phyloP scores from a whole-genome alignment of 2,329 filamentous ascomycete species.

The Ceratocystis smalleyi region DNA sequence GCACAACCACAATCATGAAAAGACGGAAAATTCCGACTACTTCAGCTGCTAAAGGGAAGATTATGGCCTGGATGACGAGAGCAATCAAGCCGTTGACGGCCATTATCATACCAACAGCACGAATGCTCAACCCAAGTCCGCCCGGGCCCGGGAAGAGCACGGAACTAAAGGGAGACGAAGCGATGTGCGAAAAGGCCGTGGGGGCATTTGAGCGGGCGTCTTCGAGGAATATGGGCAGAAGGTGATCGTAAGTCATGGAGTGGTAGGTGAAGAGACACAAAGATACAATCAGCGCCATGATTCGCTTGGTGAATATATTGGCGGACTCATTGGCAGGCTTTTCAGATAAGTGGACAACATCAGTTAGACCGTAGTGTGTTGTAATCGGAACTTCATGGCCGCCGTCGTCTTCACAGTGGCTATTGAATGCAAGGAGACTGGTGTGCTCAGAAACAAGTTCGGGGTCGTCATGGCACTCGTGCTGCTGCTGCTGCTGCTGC shows the following conservation, averaged over 20 bases:
- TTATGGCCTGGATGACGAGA: slow-evolving; percentile 41
- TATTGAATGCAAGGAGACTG: slow-evolving; percentile 49
- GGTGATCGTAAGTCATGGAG: slow-evolving; percentile 85
- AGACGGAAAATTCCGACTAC: slow-evolving; percentile 43
- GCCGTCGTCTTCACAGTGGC: slow-evolving; percentile 31
- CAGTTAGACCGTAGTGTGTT: neutral
- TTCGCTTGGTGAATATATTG: slow-evolving; percentile 17
- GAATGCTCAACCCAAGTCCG: slow-evolving; percentile 46
- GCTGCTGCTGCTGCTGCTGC: slow-evolving; percentile 19
- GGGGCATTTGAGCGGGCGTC: slow-evolving; percentile 43
- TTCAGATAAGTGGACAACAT: slow-evolving; percentile 16
- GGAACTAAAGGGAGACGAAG: slow-evolving; percentile 18
- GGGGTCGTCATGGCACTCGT: slow-evolving; percentile 27
- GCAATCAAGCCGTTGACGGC: slow-evolving; percentile 44
- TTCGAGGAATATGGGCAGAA: slow-evolving; percentile 85
- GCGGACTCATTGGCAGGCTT: slow-evolving; percentile 20
- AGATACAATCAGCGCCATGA: slow-evolving; percentile 47
- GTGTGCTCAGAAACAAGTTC: slow-evolving; percentile 44
- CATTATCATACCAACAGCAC: slow-evolving; percentile 46
- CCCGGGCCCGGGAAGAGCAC: slow-evolving; percentile 31
- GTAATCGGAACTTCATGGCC: neutral
- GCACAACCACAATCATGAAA: slow-evolving; percentile 40
- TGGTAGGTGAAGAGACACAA: slow-evolving; percentile 87
- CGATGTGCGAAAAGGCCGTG: slow-evolving; percentile 22
- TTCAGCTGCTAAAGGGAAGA: slow-evolving; percentile 46